Evolutionary conservation across 2,329 filamentous ascomycete species (phyloP).

Genomic region (Aspergillus fumigatiaffinis): DNA sequence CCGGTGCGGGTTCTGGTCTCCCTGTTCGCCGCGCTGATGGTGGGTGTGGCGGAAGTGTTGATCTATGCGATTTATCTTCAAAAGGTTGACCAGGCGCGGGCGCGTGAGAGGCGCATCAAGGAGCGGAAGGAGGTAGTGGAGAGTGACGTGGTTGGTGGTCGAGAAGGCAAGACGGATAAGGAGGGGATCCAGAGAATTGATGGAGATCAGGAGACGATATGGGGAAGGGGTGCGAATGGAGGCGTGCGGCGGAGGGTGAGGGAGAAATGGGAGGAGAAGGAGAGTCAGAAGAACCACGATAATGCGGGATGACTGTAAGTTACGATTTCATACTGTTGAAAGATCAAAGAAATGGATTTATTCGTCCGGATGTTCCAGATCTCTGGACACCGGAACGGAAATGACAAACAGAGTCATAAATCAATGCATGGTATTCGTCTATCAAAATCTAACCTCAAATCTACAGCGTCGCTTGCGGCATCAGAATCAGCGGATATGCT

Average conservation of each 20-base stretch:
- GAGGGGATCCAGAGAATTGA: not conserved
- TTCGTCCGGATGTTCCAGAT: not conserved
- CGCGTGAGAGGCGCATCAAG: slow-evolving; percentile 33
- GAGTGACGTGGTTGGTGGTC: slow-evolving; percentile 15
- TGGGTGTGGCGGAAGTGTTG: slow-evolving; percentile 45
- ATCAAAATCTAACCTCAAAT: slow-evolving; percentile 2
- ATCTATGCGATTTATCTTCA: slow-evolving; percentile 46
- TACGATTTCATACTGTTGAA: slow-evolving; percentile 7
- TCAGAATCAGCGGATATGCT: slow-evolving; percentile 7
- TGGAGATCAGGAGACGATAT: slow-evolving; percentile 34
- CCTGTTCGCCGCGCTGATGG: slow-evolving; percentile 37
- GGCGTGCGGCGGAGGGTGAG: slow-evolving; percentile 39
- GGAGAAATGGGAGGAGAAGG: slow-evolving; percentile 34
- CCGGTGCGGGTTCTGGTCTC: slow-evolving; percentile 39
- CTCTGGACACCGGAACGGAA: not conserved
- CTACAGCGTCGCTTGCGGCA: slow-evolving; percentile 14
- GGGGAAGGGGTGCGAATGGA: slow-evolving; percentile 39
- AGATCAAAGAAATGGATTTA: not conserved
- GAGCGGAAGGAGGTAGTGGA: slow-evolving; percentile 38
- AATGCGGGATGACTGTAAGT: slow-evolving; percentile 6
- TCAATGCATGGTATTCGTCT: slow-evolving; percentile 7
- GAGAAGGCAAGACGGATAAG: not conserved
- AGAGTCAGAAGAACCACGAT: slow-evolving; percentile 9
- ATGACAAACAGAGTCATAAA: not conserved
- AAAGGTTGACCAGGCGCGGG: slow-evolving; percentile 39